phyloP scores from a whole-genome alignment of 768 basidiomycete species.

The Lentinula guzmanii region DNA sequence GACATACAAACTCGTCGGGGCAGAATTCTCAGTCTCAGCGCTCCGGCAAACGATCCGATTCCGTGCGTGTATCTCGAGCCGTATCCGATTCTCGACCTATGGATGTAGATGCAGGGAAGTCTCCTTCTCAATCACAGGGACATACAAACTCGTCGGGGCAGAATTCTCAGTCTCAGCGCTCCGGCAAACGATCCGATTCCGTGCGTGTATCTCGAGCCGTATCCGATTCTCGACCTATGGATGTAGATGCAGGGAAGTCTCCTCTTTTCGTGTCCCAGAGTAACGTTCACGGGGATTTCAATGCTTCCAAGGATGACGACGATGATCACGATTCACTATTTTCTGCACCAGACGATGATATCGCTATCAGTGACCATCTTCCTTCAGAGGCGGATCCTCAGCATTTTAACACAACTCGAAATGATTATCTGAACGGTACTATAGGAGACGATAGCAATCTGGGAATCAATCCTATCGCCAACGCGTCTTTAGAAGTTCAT shows the following conservation, averaged over 20 bases:
- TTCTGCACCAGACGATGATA: not conserved
- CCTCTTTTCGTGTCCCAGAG: not conserved
- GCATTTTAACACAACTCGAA: not conserved
- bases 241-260: not conserved
- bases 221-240: not conserved
- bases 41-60: not conserved
- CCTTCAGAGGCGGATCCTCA: not conserved
- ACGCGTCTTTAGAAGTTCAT: not conserved
- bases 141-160: not conserved
- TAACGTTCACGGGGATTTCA: not conserved
- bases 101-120: not conserved
- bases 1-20: not conserved
- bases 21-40: not conserved
- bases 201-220: not conserved
- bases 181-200: not conserved
- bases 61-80: not conserved
- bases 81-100: not conserved
- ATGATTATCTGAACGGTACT: no score
- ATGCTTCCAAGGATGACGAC: not conserved
- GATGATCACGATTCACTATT: slow-evolving; percentile 3
- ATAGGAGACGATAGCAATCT: not conserved
- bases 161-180: not conserved
- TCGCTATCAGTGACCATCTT: not conserved
- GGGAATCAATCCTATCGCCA: not conserved
- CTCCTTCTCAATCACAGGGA: not conserved